Evolutionary conservation across 352 stramenopile genomes (phyloP).

Genomic region (Pythium chondricola): DNA sequence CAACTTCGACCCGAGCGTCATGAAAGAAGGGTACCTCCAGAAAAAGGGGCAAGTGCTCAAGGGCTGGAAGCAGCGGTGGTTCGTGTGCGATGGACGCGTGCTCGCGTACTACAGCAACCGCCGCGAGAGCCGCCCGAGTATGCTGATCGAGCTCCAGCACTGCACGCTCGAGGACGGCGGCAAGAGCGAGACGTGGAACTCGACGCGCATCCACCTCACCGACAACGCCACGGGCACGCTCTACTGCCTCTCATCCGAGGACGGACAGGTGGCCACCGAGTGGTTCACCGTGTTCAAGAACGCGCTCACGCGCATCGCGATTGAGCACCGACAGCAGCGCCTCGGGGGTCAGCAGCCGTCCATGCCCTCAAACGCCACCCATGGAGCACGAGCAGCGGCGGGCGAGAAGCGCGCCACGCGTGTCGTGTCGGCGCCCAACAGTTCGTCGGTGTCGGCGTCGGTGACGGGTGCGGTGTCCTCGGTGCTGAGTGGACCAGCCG

Average conservation of each 20-base stretch:
- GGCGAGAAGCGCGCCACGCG: slow-evolving; percentile 12
- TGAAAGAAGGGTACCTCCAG: slow-evolving; percentile 76
- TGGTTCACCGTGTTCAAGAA: slow-evolving; percentile 59
- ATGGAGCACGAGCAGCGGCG: not conserved
- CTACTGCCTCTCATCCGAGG: slow-evolving; percentile 70
- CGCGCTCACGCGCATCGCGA: slow-evolving; percentile 25
- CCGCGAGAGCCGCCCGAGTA: slow-evolving; percentile 63
- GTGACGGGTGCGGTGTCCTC: not conserved
- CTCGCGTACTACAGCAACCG: slow-evolving; percentile 67
- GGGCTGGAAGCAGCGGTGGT: slow-evolving; percentile 76
- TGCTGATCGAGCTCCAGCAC: slow-evolving; percentile 62
- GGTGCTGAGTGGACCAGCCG: not conserved
- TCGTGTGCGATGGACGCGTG: slow-evolving; percentile 70
- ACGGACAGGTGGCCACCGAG: slow-evolving; percentile 46
- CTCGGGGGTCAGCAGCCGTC: slow-evolving; percentile 6
- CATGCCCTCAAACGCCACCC: not conserved
- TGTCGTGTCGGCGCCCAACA: slow-evolving; percentile 10
- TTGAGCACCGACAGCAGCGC: slow-evolving; percentile 9
- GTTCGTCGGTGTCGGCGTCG: not conserved
- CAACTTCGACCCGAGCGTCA: slow-evolving; percentile 45
- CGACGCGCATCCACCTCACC: slow-evolving; percentile 71
- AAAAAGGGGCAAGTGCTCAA: slow-evolving; percentile 77
- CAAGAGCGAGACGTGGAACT: slow-evolving; percentile 76
- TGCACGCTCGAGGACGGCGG: slow-evolving; percentile 73
- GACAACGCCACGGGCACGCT: slow-evolving; percentile 61